Base-by-base conservation (phyloP, 306 rosid genomes). In the Ziziphus jujuba region DNA sequence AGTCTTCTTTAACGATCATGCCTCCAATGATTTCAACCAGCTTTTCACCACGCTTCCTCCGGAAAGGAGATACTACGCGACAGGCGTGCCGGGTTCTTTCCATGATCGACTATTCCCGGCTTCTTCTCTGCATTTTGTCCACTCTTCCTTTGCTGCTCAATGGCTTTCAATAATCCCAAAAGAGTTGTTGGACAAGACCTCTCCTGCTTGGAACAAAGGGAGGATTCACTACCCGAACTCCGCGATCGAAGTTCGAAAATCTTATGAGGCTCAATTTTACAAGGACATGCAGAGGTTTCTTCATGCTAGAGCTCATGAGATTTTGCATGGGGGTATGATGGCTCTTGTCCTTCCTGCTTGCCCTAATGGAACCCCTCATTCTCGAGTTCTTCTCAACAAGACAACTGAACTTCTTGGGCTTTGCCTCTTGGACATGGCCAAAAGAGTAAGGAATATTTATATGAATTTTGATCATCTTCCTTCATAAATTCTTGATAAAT, bases 21-120 rank as follows among this genome's bases (percentile, higher is more conserved):
- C 57, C 59, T 25, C 61, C 3, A 83, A 83, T 35, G 87, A 83
- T 38, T 83, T 79, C 75, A 83, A 76, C 70, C 53, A 51, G 2
- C 87, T 79, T 45, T 73, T 76, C 78, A 23, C 5, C 0, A 60
- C 80, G 6, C 70, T 76, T 21, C 84, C 87, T 0, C 63, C 31
- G 0, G 3, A 63, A 0, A 36, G 63, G 43, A 11, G 7, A 21
- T 82, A 82, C 51, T 61, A 63, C 44, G 69, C 79, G 2, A 70
- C 81, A 0, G 77, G 69, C 3, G 80, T 71, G 25, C 81, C 82
- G 0, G 87, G 87, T 24, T 79, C 84, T 4, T 83, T 82, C 67
- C 40, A 79, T 21, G 28, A 11, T 17, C 76, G 61, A 6, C 15
- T 79, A 15, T 82, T 79, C 51, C 84, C 79, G 3, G 19, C n/a